Percentiles rank a stretch among this genome's conserved stretches.
phyloP scores from a whole-genome alignment of 1,139 yeast genomes.

The Geotrichum phurueaensis region DNA sequence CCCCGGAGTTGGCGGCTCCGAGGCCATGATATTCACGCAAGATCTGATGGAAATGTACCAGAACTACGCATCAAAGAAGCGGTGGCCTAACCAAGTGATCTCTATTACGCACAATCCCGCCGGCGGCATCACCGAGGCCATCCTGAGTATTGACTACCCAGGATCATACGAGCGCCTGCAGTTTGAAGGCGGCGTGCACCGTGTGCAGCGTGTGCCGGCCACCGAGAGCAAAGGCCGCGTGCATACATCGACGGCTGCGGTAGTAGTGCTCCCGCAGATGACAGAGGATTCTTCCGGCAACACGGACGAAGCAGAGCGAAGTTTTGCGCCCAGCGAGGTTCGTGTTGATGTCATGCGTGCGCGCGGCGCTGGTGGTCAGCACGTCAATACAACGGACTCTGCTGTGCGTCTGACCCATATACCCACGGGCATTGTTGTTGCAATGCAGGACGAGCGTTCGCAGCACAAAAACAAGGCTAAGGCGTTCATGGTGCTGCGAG shows the following conservation, averaged over 20 bases:
- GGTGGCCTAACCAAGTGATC: slow-evolving; percentile 62
- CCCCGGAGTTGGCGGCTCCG: slow-evolving; percentile 96
- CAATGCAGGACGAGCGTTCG: slow-evolving; percentile 92
- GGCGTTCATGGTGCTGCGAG: slow-evolving; percentile 76
- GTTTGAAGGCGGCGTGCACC: slow-evolving; percentile 91
- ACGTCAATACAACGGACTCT: slow-evolving; percentile 95
- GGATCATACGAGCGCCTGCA: slow-evolving; percentile 71
- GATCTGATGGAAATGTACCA: slow-evolving; percentile 79
- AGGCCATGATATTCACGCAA: slow-evolving; percentile 79
- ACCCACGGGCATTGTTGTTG: slow-evolving; percentile 84
- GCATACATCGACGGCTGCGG: slow-evolving; percentile 95
- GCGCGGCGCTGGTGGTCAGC: slow-evolving; percentile 98
- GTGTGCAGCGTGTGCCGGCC: slow-evolving; percentile 90
- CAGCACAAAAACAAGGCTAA: slow-evolving; percentile 95
- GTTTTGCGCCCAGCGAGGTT: slow-evolving; percentile 80
- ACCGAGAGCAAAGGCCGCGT: slow-evolving; percentile 92
- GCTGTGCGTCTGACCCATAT: slow-evolving; percentile 90
- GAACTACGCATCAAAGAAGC: slow-evolving; percentile 55
- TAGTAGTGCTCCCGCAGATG: slow-evolving; percentile 83
- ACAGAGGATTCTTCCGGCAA: slow-evolving; percentile 48
- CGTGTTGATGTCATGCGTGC: slow-evolving; percentile 94
- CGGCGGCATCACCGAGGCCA: slow-evolving; percentile 74
- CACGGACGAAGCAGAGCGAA: slow-evolving; percentile 60
- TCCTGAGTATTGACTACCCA: slow-evolving; percentile 63
- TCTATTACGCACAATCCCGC: slow-evolving; percentile 47